Base-by-base conservation (phyloP, 805 yeast genomes). In the Saccharomycodes ludwigii region DNA sequence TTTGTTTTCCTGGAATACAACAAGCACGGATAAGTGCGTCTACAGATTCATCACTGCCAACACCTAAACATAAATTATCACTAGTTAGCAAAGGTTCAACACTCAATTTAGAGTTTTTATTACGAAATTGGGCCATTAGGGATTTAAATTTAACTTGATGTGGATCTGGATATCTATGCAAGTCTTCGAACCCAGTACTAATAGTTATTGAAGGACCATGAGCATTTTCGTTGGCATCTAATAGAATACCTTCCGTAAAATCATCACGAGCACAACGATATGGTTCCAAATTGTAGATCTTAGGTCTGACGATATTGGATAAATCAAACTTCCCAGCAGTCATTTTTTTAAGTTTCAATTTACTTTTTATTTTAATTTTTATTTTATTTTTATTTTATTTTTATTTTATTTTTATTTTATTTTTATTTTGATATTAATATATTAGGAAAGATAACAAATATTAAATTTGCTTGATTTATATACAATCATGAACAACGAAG, bases 241-340 rank as follows among this genome's bases (percentile, higher is more conserved):
- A 63, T 15, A 91, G 63, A 27, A 91, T 65, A 19, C 98, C 98
- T 22, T 68, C 84, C 36, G 72, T 79, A 65, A 76, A 88, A 50
- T 88, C 97, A 49, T 91, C 98, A 58, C 98, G 66, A 4, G 98
- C 98, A 57, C 98, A 91, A 32, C 94, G 70, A 55, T 91, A 91
- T 6, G 98, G 97, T 61, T 80, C 85, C 34, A 91, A 64, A 3
- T 70, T 58, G 37, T 72, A 66, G 37, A 91, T 84, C 44, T 88
- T 91, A 14, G 95, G 94, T 56, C 98, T 68, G 3, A 82, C 78
- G 21, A 85, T 46, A 18, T 43, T 42, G 17, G 52, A 27, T 16
- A 54, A 36, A 31, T 51, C 48, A 27, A 53, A 52, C n/a, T n/a
- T n/a, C n/a, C n/a, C n/a, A n/a, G n/a, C n/a, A 3, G 42, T 31